Percentiles rank a stretch among this genome's conserved stretches.
Evolutionary conservation across 352 stramenopile genomes (phyloP).

Genomic region (Phytophthora rubi): DNA sequence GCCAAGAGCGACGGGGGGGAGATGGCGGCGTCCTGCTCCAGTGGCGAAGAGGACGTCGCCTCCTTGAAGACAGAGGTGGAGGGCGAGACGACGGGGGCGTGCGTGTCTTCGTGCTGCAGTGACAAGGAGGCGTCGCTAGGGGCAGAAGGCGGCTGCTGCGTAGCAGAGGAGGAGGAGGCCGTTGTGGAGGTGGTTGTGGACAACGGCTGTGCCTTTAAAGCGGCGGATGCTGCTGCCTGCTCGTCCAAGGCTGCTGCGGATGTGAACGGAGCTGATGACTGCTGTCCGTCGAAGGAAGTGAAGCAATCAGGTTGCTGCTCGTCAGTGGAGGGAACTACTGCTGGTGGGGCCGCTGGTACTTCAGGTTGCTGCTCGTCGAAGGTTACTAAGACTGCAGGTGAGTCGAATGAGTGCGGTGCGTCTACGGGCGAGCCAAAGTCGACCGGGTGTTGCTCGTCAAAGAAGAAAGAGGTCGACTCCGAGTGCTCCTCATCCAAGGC

Average conservation of each 20-base stretch:
- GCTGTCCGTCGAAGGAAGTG: background rate
- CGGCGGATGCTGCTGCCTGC: background rate
- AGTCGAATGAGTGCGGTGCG: background rate
- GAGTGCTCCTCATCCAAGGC: conserved; percentile 16
- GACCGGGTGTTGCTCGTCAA: conserved; percentile 24
- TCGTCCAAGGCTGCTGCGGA: background rate
- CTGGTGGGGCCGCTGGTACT: background rate
- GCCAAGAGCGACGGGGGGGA: conserved; percentile 35
- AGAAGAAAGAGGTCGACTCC: conserved; percentile 4
- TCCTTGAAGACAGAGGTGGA: background rate
- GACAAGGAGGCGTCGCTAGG: background rate
- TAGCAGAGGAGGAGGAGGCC: background rate
- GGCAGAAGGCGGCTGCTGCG: conserved; percentile 7
- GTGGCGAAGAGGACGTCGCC: conserved; percentile 20
- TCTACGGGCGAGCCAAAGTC: conserved; percentile 3
- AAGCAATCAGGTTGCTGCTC: background rate
- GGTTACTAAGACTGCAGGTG: background rate
- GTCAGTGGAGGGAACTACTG: background rate
- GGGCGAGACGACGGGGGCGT: background rate
- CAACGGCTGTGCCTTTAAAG: conserved; percentile 1
- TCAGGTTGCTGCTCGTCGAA: conserved; percentile 19
- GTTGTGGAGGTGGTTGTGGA: background rate
- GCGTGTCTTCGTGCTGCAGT: background rate
- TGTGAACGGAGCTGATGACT: background rate
- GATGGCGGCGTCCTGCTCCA: conserved; percentile 31